Percentiles rank a stretch among this genome's conserved stretches.
Evolutionary conservation across 2,329 filamentous ascomycete genomes (phyloP).

Genomic region (Venturia oleaginea): DNA sequence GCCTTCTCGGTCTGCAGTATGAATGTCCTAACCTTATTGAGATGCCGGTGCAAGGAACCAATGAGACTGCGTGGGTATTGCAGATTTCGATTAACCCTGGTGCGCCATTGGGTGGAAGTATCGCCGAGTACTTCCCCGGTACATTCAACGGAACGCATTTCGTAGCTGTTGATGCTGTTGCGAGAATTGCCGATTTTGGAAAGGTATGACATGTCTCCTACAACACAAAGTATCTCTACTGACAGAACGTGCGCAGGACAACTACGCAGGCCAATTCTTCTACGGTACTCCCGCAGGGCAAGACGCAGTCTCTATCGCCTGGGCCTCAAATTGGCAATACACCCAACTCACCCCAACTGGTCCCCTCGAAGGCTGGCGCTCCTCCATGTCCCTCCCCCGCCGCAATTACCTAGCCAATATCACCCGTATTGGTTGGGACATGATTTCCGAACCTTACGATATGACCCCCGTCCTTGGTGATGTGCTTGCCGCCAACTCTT

Average conservation of each 20-base stretch:
- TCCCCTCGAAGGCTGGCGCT: slow-evolving; percentile 43
- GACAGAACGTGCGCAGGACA: slow-evolving; percentile 27
- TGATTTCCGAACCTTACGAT: slow-evolving; percentile 44
- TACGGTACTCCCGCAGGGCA: slow-evolving; percentile 32
- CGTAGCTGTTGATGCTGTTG: slow-evolving; percentile 32
- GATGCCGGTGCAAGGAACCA: slow-evolving; percentile 40
- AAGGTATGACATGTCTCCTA: slow-evolving; percentile 20
- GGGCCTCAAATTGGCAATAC: slow-evolving; percentile 55
- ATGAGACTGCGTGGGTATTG: slow-evolving; percentile 37
- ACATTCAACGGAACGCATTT: slow-evolving; percentile 58
- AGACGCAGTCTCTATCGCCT: slow-evolving; percentile 42
- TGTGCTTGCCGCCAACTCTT: slow-evolving; percentile 35
- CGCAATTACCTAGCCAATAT: slow-evolving; percentile 43
- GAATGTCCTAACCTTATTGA: slow-evolving; percentile 55
- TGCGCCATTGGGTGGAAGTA: slow-evolving; percentile 47
- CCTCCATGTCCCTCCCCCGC: slow-evolving; percentile 44
- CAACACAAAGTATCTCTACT: neutral
- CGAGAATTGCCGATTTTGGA: slow-evolving; percentile 37
- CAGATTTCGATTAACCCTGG: slow-evolving; percentile 49
- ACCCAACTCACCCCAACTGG: slow-evolving; percentile 45
- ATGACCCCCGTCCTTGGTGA: slow-evolving; percentile 38
- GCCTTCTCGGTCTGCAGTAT: slow-evolving; percentile 47
- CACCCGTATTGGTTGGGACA: slow-evolving; percentile 41
- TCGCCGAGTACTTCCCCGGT: slow-evolving; percentile 49
- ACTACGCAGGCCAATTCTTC: slow-evolving; percentile 51